Base-by-base conservation (phyloP, 2,329 filamentous ascomycete species). In the Venturia effusa region DNA sequence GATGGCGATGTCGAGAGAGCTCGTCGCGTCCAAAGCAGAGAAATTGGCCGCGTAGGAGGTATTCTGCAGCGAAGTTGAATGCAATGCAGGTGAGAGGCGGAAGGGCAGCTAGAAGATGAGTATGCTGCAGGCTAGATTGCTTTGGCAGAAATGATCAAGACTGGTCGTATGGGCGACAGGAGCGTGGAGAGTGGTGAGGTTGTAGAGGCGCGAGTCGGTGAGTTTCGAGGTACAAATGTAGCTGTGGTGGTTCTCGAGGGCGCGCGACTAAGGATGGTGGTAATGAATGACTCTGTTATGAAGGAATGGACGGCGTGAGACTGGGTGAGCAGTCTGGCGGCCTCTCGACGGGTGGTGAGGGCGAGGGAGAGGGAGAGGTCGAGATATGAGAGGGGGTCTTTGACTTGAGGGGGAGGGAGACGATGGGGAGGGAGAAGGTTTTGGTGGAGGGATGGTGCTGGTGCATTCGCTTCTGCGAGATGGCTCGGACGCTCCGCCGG, bases 271-370 rank as follows among this genome's bases (percentile, higher is more conserved):
- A 57, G 51, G 51, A 57, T 57, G 32, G 51, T 57, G 51, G 27
- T 57, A 34, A 34, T 34, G 51, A 57, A 57, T 37, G 51, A 57
- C 27, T 57, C 3, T 34, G 30, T 19, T 57, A 11, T 51, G 24
- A 57, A 57, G 15, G 51, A 57, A 57, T 24, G 51, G 51, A 57
- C 51, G 51, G 51, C 51, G 51, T 22, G 51, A n/a, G 51, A 57
- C 51, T 57, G 51, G 51, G 30, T 13, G 30, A 57, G 8, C 51
- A 57, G 51, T 57, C 51, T 57, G 51, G 51, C 51, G 30, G 51
- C 51, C 51, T 57, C 51, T 34, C 51, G 51, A 57, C 51, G 27
- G 45, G 51, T 57, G 51, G 51, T 34, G 15, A 57, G 30, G 51
- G 32, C 51, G 51, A 57, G 51, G n/a, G 27, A 19, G 48, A 54